phyloP scores from a whole-genome alignment of 352 stramenopile genomes.

The Pythium aphanidermatum region DNA sequence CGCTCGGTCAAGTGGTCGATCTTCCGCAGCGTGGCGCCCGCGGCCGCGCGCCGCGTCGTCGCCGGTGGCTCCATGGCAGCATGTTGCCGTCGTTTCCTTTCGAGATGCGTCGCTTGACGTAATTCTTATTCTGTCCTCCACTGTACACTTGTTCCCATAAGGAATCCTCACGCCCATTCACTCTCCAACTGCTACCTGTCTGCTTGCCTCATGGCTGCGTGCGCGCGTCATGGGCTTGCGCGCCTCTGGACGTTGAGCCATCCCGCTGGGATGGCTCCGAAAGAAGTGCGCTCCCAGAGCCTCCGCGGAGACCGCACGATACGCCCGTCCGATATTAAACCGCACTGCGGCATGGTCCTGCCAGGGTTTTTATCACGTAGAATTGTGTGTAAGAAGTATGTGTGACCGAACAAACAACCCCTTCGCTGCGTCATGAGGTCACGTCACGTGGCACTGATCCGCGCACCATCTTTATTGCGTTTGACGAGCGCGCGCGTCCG shows the following conservation, averaged over 20 bases:
- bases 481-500: no score
- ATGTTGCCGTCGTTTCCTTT: constrained; percentile 18
- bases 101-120: constrained; percentile 12
- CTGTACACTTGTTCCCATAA: no score
- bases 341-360: constrained; percentile 43
- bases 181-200: no score
- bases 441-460: no score
- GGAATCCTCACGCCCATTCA: no score
- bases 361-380: constrained; percentile 87
- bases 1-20: constrained; percentile 40
- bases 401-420: constrained; percentile 53
- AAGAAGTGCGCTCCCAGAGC: constrained; percentile 34
- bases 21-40: constrained; percentile 24
- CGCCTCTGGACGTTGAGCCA: constrained; percentile 1
- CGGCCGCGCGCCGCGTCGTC: background rate
- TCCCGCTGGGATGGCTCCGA: background rate
- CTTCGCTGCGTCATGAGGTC: background rate
- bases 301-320: constrained; percentile 47
- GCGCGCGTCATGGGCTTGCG: no score
- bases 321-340: constrained; percentile 61
- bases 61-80: background rate
- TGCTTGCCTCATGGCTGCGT: no score
- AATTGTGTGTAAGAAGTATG: constrained; percentile 87
- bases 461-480: no score
- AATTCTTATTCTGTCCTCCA: no score